Conservation (phyloP, 371 early-diverging fungal genomes). For the Dinochytrium kinnereticum region DNA sequence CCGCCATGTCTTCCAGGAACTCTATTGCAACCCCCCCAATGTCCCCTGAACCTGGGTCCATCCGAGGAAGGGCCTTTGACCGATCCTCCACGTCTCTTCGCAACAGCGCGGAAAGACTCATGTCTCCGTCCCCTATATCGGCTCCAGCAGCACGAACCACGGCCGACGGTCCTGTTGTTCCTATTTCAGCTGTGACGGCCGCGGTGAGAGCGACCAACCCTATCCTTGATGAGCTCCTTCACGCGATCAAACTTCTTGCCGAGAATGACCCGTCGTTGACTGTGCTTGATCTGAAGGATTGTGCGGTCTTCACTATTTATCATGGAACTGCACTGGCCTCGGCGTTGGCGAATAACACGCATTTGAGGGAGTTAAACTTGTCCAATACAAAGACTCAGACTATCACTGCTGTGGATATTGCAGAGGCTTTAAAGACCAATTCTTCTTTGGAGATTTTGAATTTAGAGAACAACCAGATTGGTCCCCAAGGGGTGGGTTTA, state of each 20-base stretch:
- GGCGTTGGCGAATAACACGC: slow-evolving; percentile 42
- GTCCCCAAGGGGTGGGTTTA: slow-evolving; percentile 43
- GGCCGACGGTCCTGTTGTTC: slow-evolving; percentile 36
- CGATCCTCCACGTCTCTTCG: slow-evolving; percentile 8
- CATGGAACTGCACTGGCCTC: slow-evolving; percentile 41
- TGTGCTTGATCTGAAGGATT: slow-evolving; percentile 50
- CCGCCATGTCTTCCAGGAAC: background rate
- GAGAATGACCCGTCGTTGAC: slow-evolving; percentile 41
- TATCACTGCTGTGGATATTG: slow-evolving; percentile 41
- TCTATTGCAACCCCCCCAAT: background rate
- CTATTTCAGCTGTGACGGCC: slow-evolving; percentile 36
- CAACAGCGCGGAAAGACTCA: slow-evolving; percentile 13
- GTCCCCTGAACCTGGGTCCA: slow-evolving; percentile 4
- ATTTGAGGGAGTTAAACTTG: slow-evolving; percentile 40
- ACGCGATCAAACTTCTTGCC: slow-evolving; percentile 40
- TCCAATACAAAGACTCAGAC: slow-evolving; percentile 33
- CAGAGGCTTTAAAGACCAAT: slow-evolving; percentile 42
- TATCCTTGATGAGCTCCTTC: slow-evolving; percentile 48
- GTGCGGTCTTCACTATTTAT: slow-evolving; percentile 34
- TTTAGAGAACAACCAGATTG: slow-evolving; percentile 46
- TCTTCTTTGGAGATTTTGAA: slow-evolving; percentile 39
- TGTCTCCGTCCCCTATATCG: slow-evolving; percentile 3
- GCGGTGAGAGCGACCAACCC: slow-evolving; percentile 48
- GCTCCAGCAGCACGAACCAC: slow-evolving; percentile 26
- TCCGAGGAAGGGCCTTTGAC: slow-evolving; percentile 9